phyloP scores from a whole-genome alignment of 768 basidiomycete genomes.

The Auricularia cornea region DNA sequence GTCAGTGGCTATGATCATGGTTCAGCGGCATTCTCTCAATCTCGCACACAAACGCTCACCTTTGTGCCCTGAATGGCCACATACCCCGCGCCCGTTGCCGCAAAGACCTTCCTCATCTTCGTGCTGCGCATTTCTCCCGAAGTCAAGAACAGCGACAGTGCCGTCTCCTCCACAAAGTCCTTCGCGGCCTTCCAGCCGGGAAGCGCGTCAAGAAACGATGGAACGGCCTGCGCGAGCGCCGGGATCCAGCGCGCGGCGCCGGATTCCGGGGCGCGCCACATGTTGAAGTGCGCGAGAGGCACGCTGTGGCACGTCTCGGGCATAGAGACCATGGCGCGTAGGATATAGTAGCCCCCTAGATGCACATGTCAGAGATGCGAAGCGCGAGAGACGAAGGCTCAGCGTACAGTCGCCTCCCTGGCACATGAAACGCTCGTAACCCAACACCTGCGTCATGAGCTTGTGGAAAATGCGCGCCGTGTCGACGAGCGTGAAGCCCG shows the following conservation, averaged over 20 bases:
- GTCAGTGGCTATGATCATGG: slow-evolving; percentile 12
- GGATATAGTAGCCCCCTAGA: slow-evolving; percentile 11
- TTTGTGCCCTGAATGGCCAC: slow-evolving; percentile 9
- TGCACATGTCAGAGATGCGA: background rate
- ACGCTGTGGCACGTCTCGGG: slow-evolving; percentile 3
- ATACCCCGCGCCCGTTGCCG: slow-evolving; percentile 9
- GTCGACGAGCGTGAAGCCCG: slow-evolving; percentile 9
- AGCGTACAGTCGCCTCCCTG: slow-evolving; percentile 15
- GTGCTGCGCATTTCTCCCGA: slow-evolving; percentile 5
- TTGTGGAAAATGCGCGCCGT: slow-evolving; percentile 9
- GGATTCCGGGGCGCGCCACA: slow-evolving; percentile 9
- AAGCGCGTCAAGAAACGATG: background rate
- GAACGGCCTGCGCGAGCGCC: background rate
- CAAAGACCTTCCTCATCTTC: slow-evolving; percentile 7
- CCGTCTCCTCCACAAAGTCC: background rate
- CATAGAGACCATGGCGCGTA: slow-evolving; percentile 9
- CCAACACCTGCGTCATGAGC: slow-evolving; percentile 12
- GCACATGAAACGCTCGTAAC: slow-evolving; percentile 9
- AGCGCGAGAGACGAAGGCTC: background rate
- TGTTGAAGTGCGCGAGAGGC: slow-evolving; percentile 14
- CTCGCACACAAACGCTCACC: background rate
- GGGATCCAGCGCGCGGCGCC: background rate
- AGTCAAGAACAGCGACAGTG: background rate
- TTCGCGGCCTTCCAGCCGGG: background rate
- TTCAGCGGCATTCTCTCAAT: background rate